Evolutionary conservation across 1,284 basidiomycete species (phyloP).

Genomic region (Puccinia sorghi): DNA sequence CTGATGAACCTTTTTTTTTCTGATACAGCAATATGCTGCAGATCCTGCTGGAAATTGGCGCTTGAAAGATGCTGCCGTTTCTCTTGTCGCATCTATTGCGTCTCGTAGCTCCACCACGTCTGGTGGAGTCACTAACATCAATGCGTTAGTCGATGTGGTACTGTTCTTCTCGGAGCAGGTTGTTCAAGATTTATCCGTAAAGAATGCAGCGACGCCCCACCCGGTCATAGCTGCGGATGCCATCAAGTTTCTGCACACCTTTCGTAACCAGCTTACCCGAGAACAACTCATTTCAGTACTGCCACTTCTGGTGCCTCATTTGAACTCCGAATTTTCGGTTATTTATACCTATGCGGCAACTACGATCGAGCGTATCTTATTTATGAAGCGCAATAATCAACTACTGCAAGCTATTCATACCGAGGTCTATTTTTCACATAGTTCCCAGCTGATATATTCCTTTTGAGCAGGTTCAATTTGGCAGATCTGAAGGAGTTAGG

Average conservation of each 20-base stretch:
- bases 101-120: conserved; percentile 74
- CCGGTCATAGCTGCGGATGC: conserved; percentile 94
- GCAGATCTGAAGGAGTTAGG: conserved; percentile 83
- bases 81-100: conserved; percentile 86
- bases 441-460: not conserved
- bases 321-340: conserved; percentile 61
- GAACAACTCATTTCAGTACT: conserved; percentile 88
- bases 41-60: conserved; percentile 79
- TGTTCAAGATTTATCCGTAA: conserved; percentile 79
- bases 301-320: conserved; percentile 81
- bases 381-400: conserved; percentile 75
- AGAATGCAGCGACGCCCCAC: conserved; percentile 64
- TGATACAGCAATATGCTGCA: conserved; percentile 60
- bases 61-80: conserved; percentile 93
- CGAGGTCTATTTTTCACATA: not conserved
- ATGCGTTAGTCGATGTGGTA: conserved; percentile 87
- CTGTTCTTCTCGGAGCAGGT: conserved; percentile 93
- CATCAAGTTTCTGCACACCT: conserved; percentile 88
- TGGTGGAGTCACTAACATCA: conserved; percentile 86
- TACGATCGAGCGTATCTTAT: conserved; percentile 64
- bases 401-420: conserved; percentile 65
- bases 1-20: not conserved
- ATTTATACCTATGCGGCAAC: conserved; percentile 61
- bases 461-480: conserved; percentile 66
- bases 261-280: conserved; percentile 79